phyloP scores from a whole-genome alignment of 495 filamentous ascomycete species.

The Neurospora sp. region DNA sequence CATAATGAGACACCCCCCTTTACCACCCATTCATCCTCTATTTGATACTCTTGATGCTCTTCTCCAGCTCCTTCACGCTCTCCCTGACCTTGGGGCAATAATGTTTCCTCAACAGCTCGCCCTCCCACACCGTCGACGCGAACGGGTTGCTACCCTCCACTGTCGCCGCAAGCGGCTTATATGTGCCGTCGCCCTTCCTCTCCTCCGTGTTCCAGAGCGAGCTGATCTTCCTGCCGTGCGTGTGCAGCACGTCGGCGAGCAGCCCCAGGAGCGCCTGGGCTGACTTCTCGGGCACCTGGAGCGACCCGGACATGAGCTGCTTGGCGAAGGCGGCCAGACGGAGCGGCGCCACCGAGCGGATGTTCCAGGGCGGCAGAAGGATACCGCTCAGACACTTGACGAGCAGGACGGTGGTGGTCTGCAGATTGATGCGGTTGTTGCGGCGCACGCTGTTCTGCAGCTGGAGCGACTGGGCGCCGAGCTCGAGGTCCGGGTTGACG shows the following conservation, averaged over 20 bases:
- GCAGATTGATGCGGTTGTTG: conserved; percentile 58
- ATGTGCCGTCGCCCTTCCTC: conserved; percentile 60
- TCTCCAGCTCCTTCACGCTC: conserved; percentile 61
- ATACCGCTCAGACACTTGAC: conserved; percentile 72
- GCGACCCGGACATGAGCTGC: conserved; percentile 66
- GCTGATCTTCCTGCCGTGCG: conserved; percentile 29
- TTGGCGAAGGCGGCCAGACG: conserved; percentile 90
- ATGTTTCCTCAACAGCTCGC: conserved; percentile 72
- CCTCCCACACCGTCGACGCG: conserved; percentile 86
- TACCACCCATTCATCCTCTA: neutral
- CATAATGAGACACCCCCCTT: neutral
- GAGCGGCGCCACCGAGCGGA: conserved; percentile 55
- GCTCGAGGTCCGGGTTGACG: conserved; percentile 77
- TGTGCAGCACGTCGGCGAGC: conserved; percentile 60
- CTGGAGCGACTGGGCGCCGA: conserved; percentile 67
- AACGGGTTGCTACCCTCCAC: conserved; percentile 82
- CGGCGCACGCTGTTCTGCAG: conserved; percentile 40
- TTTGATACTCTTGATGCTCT: conserved; percentile 24
- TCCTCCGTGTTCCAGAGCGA: conserved; percentile 54
- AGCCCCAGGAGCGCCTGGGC: conserved; percentile 65
- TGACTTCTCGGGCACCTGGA: conserved; percentile 87
- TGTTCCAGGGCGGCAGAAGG: conserved; percentile 56
- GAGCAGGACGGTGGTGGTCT: conserved; percentile 83
- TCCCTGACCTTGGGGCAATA: conserved; percentile 80
- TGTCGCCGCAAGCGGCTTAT: conserved; percentile 45